These are phyloP conservation scores for Cryptomeria japonica DNA, from an alignment of 75 land plant species.

Conservation along the genomic window DNA sequence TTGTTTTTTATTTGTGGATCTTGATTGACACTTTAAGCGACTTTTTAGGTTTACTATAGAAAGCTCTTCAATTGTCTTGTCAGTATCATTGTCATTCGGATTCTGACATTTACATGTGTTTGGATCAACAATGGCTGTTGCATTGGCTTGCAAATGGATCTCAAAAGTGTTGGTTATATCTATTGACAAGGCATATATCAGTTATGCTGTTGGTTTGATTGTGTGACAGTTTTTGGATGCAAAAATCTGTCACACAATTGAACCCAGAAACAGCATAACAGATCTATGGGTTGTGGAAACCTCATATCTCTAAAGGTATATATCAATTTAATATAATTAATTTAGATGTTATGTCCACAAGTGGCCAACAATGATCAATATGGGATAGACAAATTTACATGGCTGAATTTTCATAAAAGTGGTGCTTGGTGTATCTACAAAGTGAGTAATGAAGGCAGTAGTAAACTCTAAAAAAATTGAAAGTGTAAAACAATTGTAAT, in stretches of 20 bases:
- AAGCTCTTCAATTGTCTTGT: not conserved
- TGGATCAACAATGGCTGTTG: not conserved
- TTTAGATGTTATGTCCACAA: not conserved
- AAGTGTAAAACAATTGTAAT: not conserved
- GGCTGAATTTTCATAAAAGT: not conserved
- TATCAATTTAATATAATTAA: not conserved
- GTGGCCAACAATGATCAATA: not conserved
- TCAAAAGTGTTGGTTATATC: not conserved
- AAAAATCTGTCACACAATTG: too few relatives aligned
- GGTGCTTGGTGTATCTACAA: not conserved
- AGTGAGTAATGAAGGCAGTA: not conserved
- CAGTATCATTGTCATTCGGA: not conserved
- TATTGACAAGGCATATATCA: not conserved
- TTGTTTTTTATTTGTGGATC: not conserved
- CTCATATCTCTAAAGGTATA: too few relatives aligned
- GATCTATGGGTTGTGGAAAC: too few relatives aligned
- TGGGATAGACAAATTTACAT: not conserved
- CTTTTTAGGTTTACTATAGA: not conserved
- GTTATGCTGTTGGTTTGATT: too few relatives aligned
- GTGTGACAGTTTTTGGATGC: too few relatives aligned
- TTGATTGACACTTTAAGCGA: not conserved
- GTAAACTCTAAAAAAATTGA: not conserved
- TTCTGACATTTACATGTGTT: not conserved
- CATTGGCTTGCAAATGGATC: not conserved
- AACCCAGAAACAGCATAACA: too few relatives aligned